Evolutionary conservation across 257 asterid species (phyloP).

Genomic region (Solanum virginianum): DNA sequence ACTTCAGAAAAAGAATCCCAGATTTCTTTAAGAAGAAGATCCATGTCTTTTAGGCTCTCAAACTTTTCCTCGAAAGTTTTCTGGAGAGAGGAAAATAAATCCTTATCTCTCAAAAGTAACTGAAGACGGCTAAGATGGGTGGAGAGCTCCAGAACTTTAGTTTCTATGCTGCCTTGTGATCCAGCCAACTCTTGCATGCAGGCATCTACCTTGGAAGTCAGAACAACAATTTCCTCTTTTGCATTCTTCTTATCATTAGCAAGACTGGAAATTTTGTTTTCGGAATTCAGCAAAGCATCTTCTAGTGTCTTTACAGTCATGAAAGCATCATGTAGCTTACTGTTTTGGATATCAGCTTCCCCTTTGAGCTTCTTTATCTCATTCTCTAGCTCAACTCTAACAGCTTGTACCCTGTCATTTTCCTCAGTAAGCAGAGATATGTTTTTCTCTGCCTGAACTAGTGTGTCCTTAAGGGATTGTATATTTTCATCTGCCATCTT

Average conservation of each 20-base stretch:
- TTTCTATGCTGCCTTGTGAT: slow-evolving; percentile 38
- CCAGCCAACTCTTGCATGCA: slow-evolving; percentile 70
- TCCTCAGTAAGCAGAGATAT: slow-evolving; percentile 52
- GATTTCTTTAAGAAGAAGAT: slow-evolving; percentile 44
- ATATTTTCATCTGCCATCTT: slow-evolving; percentile 50
- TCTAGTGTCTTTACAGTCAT: slow-evolving; percentile 48
- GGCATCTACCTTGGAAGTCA: slow-evolving; percentile 46
- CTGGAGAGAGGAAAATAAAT: slow-evolving; percentile 31
- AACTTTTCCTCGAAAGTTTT: slow-evolving; percentile 35
- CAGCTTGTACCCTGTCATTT: slow-evolving; percentile 28
- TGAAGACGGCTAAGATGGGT: slow-evolving; percentile 45
- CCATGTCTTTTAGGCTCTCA: slow-evolving; percentile 53
- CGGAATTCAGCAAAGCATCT: slow-evolving; percentile 42
- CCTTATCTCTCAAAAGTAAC: slow-evolving; percentile 51
- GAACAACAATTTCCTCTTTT: slow-evolving; percentile 44
- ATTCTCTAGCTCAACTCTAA: slow-evolving; percentile 41
- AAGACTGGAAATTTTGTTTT: slow-evolving; percentile 38
- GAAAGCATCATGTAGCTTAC: slow-evolving; percentile 56
- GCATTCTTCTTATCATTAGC: slow-evolving; percentile 45
- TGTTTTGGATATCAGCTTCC: slow-evolving; percentile 43
- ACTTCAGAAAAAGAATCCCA: slow-evolving; percentile 34
- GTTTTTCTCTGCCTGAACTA: slow-evolving; percentile 48
- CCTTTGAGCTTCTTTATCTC: slow-evolving; percentile 58
- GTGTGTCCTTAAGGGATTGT: slow-evolving; percentile 67
- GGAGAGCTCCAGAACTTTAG: slow-evolving; percentile 39